A percentile compares a stretch with the other conserved stretches of the same genome.
These are phyloP conservation scores for Senna siamea DNA, from an alignment of 306 rosid genomes.

Conservation along the genomic window DNA sequence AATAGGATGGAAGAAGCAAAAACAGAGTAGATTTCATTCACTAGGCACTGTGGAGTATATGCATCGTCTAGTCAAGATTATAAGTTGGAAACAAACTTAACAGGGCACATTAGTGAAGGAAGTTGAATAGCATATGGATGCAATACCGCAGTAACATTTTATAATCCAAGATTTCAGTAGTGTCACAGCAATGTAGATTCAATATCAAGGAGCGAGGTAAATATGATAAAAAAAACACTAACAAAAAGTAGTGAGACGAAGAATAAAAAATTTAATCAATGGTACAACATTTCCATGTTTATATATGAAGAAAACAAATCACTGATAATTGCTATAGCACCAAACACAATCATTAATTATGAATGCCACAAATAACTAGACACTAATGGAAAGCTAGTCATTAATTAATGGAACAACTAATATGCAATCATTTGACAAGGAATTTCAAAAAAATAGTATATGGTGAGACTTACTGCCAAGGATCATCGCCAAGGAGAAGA, in stretches of 20 bases:
- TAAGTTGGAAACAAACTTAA: neutral
- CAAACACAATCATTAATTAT: neutral
- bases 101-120: neutral
- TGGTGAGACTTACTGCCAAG: constrained; percentile 74
- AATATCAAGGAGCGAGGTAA: neutral
- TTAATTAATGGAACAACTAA: constrained; percentile 6
- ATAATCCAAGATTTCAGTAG: neutral
- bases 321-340: no score
- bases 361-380: constrained; percentile 10
- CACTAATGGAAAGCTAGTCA: neutral
- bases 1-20: neutral
- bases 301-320: no score
- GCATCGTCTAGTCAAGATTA: neutral
- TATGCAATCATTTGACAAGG: constrained; percentile 5
- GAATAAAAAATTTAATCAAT: neutral
- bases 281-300: no score
- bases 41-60: neutral
- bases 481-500: constrained; percentile 94
- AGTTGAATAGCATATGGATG: neutral
- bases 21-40: neutral
- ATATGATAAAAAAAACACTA: neutral
- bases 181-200: neutral
- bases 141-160: neutral
- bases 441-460: neutral
- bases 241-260: neutral